phyloP scores from a whole-genome alignment of 495 filamentous ascomycete species.

The Penicillium psychrofluorescens region DNA sequence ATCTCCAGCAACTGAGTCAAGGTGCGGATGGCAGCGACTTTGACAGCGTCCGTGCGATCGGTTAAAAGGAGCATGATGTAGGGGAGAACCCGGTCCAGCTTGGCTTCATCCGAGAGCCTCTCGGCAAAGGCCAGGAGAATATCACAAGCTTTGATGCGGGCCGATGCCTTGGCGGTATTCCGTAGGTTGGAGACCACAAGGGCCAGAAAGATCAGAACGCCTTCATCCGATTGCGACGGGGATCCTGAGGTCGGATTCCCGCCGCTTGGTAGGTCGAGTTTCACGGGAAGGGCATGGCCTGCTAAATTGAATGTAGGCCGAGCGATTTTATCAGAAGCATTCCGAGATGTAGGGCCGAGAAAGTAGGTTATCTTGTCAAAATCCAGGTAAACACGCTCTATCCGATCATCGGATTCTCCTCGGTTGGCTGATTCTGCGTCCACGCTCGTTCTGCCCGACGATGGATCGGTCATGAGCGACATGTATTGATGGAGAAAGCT shows the following conservation, averaged over 20 bases:
- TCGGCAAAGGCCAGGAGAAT: slow-evolving; percentile 89
- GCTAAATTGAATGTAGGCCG: slow-evolving; percentile 19
- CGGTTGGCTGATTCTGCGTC: slow-evolving; percentile 58
- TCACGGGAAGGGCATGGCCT: slow-evolving; percentile 58
- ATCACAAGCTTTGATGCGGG: slow-evolving; percentile 85
- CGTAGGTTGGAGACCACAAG: slow-evolving; percentile 81
- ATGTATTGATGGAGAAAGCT: slow-evolving; percentile 96
- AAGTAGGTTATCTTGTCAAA: slow-evolving; percentile 98
- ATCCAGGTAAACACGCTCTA: slow-evolving; percentile 84
- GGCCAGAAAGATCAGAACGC: slow-evolving; percentile 85
- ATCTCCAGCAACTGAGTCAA: slow-evolving; percentile 83
- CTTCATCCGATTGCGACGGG: slow-evolving; percentile 57
- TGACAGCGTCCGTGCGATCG: slow-evolving; percentile 76
- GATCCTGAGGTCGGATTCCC: slow-evolving; percentile 48
- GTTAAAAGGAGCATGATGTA: slow-evolving; percentile 75
- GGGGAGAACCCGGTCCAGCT: slow-evolving; percentile 88
- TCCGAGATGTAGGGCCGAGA: slow-evolving; percentile 45
- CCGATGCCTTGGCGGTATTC: slow-evolving; percentile 80
- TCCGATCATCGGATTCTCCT: slow-evolving; percentile 83
- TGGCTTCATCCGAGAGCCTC: slow-evolving; percentile 88
- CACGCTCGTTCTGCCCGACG: slow-evolving; percentile 60
- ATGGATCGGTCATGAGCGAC: slow-evolving; percentile 91
- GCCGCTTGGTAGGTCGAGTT: slow-evolving; percentile 81
- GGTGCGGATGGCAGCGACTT: slow-evolving; percentile 74
- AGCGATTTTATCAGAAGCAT: slow-evolving; percentile 14